phyloP scores from a whole-genome alignment of 2,329 filamentous ascomycete genomes.

The Scedosporium aurantiacum region DNA sequence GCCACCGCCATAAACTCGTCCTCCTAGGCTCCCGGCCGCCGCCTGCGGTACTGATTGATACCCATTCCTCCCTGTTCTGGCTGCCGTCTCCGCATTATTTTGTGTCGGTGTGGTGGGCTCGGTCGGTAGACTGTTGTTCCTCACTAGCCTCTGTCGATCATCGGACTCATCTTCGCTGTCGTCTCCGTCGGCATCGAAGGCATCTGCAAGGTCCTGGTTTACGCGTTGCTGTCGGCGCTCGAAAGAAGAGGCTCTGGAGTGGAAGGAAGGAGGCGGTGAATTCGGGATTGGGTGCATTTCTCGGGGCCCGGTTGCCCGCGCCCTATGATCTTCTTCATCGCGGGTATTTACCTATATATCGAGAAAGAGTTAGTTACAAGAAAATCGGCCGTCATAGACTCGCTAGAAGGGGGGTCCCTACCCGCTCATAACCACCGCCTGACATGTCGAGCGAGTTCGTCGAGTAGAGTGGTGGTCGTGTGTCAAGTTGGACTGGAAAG shows the following conservation, averaged over 20 bases:
- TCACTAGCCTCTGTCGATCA: constrained; percentile 78
- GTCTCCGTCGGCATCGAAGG: constrained; percentile 76
- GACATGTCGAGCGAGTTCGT: constrained; percentile 29
- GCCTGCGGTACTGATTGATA: constrained; percentile 4
- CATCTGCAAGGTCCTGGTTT: constrained; percentile 77
- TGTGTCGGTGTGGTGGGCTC: constrained; percentile 10
- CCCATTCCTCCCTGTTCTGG: constrained; percentile 6
- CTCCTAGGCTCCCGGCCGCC: neutral
- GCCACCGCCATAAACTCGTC: constrained; percentile 53
- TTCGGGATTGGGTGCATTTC: constrained; percentile 32
- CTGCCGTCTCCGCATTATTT: neutral
- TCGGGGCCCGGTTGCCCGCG: neutral
- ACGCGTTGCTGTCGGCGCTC: constrained; percentile 33
- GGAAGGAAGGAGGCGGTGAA: constrained; percentile 74
- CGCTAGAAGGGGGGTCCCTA: constrained; percentile 21
- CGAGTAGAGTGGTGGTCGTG: constrained; percentile 15
- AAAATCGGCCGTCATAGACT: neutral
- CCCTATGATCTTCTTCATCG: constrained; percentile 38
- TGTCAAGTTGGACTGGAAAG: neutral
- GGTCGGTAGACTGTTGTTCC: constrained; percentile 39
- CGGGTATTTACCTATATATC: constrained; percentile 42
- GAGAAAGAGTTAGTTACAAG: constrained; percentile 1
- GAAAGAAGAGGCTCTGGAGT: constrained; percentile 61
- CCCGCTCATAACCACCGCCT: constrained; percentile 43
- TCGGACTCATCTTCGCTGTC: constrained; percentile 66